phyloP scores from a whole-genome alignment of 1,139 yeast species.

The Debaryomyces robertsiae region DNA sequence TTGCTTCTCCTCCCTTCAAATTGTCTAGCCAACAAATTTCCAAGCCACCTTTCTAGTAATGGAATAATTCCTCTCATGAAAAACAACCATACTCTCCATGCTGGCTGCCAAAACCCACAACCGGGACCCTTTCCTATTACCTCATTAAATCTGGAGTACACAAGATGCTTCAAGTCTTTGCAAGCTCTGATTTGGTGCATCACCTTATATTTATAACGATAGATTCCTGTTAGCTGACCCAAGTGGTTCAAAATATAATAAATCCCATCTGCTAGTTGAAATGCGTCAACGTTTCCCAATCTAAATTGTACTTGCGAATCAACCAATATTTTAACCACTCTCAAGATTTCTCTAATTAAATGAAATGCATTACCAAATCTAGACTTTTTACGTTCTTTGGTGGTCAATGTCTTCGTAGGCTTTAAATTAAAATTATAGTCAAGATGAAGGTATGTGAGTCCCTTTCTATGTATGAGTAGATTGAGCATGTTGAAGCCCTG shows the following conservation, averaged over 20 bases:
- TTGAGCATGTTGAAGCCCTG: conserved; percentile 96
- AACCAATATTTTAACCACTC: conserved; percentile 79
- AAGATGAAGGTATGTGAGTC: conserved; percentile 86
- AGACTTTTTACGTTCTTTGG: conserved; percentile 94
- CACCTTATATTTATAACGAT: conserved; percentile 93
- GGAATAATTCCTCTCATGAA: conserved; percentile 95
- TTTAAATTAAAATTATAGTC: conserved; percentile 95
- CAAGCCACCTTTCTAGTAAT: conserved; percentile 89
- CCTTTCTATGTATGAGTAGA: conserved; percentile 84
- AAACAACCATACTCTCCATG: conserved; percentile 96
- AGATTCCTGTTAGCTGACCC: conserved; percentile 95
- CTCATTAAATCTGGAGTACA: conserved; percentile 78
- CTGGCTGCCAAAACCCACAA: conserved; percentile 99
- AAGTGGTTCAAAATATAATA: conserved; percentile 88
- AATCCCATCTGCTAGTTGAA: conserved; percentile 91
- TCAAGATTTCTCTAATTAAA: conserved; percentile 81
- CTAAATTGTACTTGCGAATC: conserved; percentile 94
- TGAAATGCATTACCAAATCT: conserved; percentile 98
- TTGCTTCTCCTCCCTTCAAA: conserved; percentile 94
- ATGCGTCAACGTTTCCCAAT: conserved; percentile 88
- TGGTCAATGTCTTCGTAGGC: conserved; percentile 94
- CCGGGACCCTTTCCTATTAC: conserved; percentile 97
- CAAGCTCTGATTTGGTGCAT: conserved; percentile 98
- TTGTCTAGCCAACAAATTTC: conserved; percentile 87
- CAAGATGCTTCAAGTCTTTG: conserved; percentile 90